Conservation (phyloP, 176 grass and related monocot genomes). For the Ananas comosus region DNA sequence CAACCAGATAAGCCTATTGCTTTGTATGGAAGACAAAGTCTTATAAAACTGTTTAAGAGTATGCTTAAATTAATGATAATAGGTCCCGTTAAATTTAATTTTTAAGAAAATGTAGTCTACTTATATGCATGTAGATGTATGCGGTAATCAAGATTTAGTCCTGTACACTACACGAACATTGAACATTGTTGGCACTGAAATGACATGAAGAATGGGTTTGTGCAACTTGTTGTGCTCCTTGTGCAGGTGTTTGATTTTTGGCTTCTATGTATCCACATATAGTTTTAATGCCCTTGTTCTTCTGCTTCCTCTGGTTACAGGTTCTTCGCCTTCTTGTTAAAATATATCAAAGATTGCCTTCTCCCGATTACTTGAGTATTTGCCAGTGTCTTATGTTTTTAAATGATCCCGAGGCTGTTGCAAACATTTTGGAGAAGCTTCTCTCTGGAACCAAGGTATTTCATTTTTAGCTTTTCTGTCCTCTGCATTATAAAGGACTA, state of each 20-base stretch:
- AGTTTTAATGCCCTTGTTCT: slow-evolving; percentile 4
- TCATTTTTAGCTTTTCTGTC: slow-evolving; percentile 10
- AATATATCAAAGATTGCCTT: slow-evolving; percentile 74
- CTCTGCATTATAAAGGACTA: slow-evolving; percentile 1
- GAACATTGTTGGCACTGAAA: too few species aligned
- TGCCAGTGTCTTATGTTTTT: slow-evolving; percentile 96
- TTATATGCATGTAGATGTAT: too few species aligned
- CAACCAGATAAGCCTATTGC: too few species aligned
- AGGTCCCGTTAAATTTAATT: too few species aligned
- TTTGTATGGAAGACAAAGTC: too few species aligned
- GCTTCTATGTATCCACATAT: too few species aligned
- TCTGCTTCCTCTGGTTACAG: slow-evolving; percentile 31
- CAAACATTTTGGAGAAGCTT: slow-evolving; percentile 80
- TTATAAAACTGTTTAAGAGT: too few species aligned
- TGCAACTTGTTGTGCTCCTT: background rate
- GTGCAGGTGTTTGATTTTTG: background rate
- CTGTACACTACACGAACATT: too few species aligned
- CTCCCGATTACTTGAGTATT: slow-evolving; percentile 89
- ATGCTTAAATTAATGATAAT: too few species aligned
- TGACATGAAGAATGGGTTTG: too few species aligned
- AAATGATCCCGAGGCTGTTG: slow-evolving; percentile 67
- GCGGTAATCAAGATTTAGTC: too few species aligned
- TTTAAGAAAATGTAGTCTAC: too few species aligned
- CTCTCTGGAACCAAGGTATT: slow-evolving; percentile 75
- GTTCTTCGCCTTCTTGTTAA: slow-evolving; percentile 86